Conservation (phyloP, 2,329 filamentous ascomycete species). For the Emmonsiellopsis sp. region DNA sequence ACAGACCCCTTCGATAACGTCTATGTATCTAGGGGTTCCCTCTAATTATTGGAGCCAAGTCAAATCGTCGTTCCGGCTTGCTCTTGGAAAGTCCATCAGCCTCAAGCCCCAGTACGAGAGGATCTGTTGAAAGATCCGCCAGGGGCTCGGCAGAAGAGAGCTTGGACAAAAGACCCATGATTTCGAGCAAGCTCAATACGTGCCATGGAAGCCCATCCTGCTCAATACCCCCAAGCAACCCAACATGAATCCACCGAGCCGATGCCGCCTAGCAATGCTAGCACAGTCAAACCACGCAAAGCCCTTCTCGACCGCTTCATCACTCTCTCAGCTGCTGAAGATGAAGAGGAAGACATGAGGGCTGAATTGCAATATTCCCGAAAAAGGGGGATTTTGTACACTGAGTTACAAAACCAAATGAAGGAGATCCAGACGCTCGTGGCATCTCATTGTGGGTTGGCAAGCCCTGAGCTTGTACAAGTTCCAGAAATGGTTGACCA, state of each 20-base stretch:
- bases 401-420: not conserved
- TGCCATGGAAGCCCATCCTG: not conserved
- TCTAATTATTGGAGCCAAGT: not conserved
- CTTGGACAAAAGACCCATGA: not conserved
- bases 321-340: slow-evolving; percentile 5
- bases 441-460: slow-evolving; percentile 8
- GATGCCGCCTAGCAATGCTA: not conserved
- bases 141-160: not conserved
- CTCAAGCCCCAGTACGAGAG: too few relatives aligned
- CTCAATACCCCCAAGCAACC: not conserved
- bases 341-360: slow-evolving; percentile 8
- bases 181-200: not conserved
- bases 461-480: slow-evolving; percentile 3
- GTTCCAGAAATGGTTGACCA: slow-evolving; percentile 1
- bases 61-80: slow-evolving; percentile 1
- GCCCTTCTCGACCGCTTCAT: slow-evolving; percentile 1
- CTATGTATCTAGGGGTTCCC: too few relatives aligned
- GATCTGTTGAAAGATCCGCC: not conserved
- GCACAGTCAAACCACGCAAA: not conserved
- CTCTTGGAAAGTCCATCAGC: not conserved
- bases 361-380: slow-evolving; percentile 4
- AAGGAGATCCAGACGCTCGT: slow-evolving; percentile 5
- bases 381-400: slow-evolving; percentile 3
- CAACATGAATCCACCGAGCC: not conserved
- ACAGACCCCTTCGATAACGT: not conserved